Conservation (phyloP, 108 stramenopile species). For the Cyclostephanos tholiformis region DNA sequence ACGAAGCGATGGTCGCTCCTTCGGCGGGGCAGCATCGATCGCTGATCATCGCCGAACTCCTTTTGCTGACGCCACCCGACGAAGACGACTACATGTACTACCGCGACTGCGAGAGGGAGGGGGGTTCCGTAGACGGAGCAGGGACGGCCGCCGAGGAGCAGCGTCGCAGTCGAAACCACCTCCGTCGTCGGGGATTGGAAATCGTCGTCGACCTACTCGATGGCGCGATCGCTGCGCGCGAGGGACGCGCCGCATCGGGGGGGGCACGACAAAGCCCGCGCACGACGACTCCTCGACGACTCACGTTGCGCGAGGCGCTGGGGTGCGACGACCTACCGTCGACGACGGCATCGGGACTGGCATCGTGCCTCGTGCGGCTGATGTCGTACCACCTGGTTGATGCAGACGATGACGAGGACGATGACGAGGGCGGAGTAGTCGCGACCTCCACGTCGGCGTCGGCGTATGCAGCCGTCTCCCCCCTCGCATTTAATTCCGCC, state of each 20-base stretch:
- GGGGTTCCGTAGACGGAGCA: no score
- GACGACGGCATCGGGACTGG: constrained; percentile 27
- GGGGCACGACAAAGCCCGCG: no score
- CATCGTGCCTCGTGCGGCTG: constrained; percentile 35
- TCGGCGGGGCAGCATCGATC: no score
- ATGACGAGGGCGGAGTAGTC: neutral
- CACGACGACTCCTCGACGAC: no score
- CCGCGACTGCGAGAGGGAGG: neutral
- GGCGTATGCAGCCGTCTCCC: constrained; percentile 21
- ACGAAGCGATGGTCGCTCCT: no score
- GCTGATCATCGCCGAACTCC: neutral
- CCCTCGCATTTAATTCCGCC: constrained; percentile 49
- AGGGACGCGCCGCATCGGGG: neutral
- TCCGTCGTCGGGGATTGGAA: neutral
- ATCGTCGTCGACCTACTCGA: neutral
- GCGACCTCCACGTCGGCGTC: neutral
- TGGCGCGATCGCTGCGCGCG: neutral
- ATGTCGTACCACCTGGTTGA: constrained; percentile 43
- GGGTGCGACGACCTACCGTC: constrained; percentile 29
- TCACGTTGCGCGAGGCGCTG: constrained; percentile 27
- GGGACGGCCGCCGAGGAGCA: no score
- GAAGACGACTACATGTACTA: neutral
- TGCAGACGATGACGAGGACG: neutral
- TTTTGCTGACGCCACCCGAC: neutral
- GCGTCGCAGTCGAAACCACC: neutral